phyloP scores from a whole-genome alignment of 345 rosid genomes.

The Salix suchowensis region DNA sequence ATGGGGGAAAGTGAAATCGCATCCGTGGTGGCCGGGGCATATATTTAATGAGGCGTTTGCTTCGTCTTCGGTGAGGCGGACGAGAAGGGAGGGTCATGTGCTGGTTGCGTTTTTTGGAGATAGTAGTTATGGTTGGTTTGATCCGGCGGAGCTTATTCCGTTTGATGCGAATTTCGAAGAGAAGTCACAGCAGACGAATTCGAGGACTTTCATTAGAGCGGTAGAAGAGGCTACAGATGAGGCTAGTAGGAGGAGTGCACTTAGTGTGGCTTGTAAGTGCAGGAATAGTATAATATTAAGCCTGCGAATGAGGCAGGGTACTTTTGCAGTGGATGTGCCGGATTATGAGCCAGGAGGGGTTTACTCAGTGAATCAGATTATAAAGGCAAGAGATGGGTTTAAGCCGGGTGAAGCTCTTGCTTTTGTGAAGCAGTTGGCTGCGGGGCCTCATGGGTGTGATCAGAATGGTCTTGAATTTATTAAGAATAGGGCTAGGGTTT shows the following conservation, averaged over 20 bases:
- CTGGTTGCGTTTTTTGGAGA: conserved; percentile 97
- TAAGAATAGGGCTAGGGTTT: conserved; percentile 59
- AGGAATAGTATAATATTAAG: conserved; percentile 71
- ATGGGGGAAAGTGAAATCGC: conserved; percentile 99
- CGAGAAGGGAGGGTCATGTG: conserved; percentile 76
- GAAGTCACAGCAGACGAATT: conserved; percentile 61
- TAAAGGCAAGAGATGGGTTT: conserved; percentile 64
- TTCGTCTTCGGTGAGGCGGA: conserved; percentile 66
- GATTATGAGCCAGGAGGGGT: conserved; percentile 73
- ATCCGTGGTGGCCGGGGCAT: conserved; percentile 99
- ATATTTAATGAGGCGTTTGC: conserved; percentile 92
- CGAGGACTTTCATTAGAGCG: conserved; percentile 70
- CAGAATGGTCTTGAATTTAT: conserved; percentile 40
- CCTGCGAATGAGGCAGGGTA: conserved; percentile 58
- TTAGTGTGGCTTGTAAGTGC: conserved; percentile 85
- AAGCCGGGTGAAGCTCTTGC: conserved; percentile 49
- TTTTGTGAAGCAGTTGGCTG: conserved; percentile 66
- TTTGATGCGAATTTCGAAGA: conserved; percentile 63
- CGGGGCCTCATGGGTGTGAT: conserved; percentile 46
- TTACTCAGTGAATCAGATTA: conserved; percentile 69
- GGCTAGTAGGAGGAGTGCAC: conserved; percentile 67
- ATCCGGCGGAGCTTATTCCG: conserved; percentile 92
- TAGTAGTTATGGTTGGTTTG: conserved; percentile 99
- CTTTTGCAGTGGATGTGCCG: conserved; percentile 77
- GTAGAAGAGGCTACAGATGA: conserved; percentile 97